Conservation (phyloP, 768 basidiomycete genomes). For the Leccinum longicurvipes region DNA sequence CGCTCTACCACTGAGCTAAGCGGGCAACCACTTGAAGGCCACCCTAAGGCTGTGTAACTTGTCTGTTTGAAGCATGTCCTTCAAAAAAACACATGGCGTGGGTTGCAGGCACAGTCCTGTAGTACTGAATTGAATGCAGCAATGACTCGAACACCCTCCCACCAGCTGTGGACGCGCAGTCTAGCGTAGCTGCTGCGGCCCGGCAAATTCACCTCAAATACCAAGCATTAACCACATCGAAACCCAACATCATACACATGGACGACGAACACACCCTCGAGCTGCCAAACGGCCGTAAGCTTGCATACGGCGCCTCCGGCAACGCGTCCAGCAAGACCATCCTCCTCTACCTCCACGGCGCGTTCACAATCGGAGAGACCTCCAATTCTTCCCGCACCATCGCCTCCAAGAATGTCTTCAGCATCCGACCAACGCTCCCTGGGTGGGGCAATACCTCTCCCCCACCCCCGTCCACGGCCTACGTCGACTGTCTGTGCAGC, state of each 20-base stretch:
- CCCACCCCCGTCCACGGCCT: constrained; percentile 31
- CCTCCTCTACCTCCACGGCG: constrained; percentile 55
- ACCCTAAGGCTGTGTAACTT: background rate
- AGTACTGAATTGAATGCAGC: no score
- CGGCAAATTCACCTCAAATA: background rate
- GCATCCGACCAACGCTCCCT: constrained; percentile 51
- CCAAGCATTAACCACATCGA: background rate
- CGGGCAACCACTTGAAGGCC: constrained; percentile 33
- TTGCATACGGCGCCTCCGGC: constrained; percentile 55
- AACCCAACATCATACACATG: constrained; percentile 4
- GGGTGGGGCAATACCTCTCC: constrained; percentile 58
- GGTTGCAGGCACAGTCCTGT: no score
- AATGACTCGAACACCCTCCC: background rate
- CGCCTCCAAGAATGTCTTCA: constrained; percentile 40
- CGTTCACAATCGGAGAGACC: constrained; percentile 48
- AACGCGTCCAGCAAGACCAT: constrained; percentile 46
- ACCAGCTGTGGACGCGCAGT: background rate
- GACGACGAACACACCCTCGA: constrained; percentile 17
- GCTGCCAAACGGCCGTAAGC: constrained; percentile 39
- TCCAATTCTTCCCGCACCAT: constrained; percentile 33
- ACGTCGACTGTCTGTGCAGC: constrained; percentile 38
- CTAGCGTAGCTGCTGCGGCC: background rate
- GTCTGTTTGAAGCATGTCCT: no score
- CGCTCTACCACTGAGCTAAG: constrained; percentile 11
- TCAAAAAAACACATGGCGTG: no score